Conservation (phyloP, 805 yeast species). For the Middelhovenomyces tepae region DNA sequence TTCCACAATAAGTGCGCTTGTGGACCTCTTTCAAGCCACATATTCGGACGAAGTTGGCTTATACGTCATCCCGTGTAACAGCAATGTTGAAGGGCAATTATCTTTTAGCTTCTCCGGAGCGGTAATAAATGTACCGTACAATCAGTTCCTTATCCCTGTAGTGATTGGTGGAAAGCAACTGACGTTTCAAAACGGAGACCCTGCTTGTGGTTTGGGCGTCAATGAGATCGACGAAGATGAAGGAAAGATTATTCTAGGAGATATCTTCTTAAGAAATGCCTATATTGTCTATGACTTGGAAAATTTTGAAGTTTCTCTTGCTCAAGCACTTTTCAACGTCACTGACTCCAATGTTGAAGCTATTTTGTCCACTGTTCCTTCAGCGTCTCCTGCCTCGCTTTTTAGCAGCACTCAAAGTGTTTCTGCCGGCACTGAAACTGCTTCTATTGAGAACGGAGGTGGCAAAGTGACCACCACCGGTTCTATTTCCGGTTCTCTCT, state of each 20-base stretch:
- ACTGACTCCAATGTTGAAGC: constrained; percentile 22
- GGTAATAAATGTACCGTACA: constrained; percentile 4
- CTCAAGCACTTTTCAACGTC: constrained; percentile 31
- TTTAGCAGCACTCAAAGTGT: no score
- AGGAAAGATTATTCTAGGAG: constrained; percentile 52
- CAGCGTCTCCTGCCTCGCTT: constrained; percentile 25
- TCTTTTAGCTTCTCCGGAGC: constrained; percentile 4
- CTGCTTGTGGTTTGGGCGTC: constrained; percentile 4
- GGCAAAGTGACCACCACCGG: no score
- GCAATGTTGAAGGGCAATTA: constrained; percentile 1
- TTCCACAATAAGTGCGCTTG: no score
- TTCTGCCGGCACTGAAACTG: no score
- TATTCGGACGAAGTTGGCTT: constrained; percentile 1
- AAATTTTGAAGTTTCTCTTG: constrained; percentile 45
- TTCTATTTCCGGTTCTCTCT: no score
- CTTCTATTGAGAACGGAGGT: no score
- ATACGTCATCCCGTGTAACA: constrained; percentile 2
- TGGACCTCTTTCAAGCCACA: background rate
- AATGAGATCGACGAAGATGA: no score
- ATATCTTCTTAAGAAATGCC: constrained; percentile 52
- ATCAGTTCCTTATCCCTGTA: constrained; percentile 7
- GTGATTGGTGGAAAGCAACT: background rate
- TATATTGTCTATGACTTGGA: constrained; percentile 66
- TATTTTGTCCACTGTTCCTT: constrained; percentile 22
- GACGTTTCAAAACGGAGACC: constrained; percentile 3